A percentile compares a stretch with the other conserved stretches of the same genome.
phyloP scores from a whole-genome alignment of 2,329 filamentous ascomycete species.

The Leptographium radiaticola region DNA sequence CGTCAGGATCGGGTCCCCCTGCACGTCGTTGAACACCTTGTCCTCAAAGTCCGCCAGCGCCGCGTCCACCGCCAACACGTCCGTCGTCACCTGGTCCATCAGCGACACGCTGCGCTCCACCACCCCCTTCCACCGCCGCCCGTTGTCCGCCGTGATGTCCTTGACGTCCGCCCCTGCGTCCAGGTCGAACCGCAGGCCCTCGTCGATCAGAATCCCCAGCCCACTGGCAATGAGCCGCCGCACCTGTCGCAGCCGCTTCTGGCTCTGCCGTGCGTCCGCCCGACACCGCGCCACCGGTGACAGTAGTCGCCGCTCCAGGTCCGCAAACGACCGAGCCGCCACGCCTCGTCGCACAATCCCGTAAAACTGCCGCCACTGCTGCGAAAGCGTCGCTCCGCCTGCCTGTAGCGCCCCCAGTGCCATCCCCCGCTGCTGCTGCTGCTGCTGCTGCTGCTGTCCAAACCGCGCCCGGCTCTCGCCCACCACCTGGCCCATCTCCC shows the following conservation, averaged over 20 bases:
- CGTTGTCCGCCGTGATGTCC: conserved; percentile 24
- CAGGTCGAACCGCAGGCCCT: conserved; percentile 57
- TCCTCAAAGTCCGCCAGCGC: conserved; percentile 53
- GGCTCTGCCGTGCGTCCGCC: conserved; percentile 63
- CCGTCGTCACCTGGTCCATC: conserved; percentile 73
- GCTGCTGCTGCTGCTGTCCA: conserved; percentile 7
- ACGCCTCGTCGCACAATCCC: conserved; percentile 65
- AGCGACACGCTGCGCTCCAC: conserved; percentile 70
- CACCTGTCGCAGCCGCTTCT: conserved; percentile 55
- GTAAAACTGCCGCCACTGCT: conserved; percentile 62
- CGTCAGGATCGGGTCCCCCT: conserved; percentile 46
- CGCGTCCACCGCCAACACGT: conserved; percentile 51
- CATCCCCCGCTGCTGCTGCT: neutral
- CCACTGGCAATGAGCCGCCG: conserved; percentile 74
- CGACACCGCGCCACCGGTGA: conserved; percentile 67
- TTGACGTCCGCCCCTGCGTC: conserved; percentile 27
- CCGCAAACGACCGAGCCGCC: conserved; percentile 54
- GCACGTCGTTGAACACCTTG: conserved; percentile 48
- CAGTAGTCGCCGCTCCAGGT: conserved; percentile 59
- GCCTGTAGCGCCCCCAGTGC: conserved; percentile 13
- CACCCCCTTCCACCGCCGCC: conserved; percentile 51
- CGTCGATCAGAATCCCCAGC: conserved; percentile 75
- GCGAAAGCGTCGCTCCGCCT: conserved; percentile 23
- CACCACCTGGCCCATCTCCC: conserved; percentile 47
- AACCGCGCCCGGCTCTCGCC: conserved; percentile 40